Evolutionary conservation across 2,329 filamentous ascomycete species (phyloP).

Genomic region (Plectosphaerella sp.): DNA sequence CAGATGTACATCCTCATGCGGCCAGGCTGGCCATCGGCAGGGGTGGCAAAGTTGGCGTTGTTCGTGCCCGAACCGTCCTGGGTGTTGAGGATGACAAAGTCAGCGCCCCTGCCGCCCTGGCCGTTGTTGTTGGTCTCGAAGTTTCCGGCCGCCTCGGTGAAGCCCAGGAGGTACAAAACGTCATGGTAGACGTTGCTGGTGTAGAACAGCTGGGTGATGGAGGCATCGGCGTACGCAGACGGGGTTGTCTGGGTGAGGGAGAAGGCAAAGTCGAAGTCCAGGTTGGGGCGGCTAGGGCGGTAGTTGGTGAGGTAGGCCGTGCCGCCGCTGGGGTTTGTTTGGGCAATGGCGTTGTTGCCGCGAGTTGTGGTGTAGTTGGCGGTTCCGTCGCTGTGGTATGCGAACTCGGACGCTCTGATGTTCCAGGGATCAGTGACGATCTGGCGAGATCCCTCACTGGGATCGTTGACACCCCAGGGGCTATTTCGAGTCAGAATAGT

Average conservation of each 20-base stretch:
- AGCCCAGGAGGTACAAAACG: slow-evolving; percentile 47
- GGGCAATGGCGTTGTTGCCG: slow-evolving; percentile 50
- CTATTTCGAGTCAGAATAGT: slow-evolving; percentile 11
- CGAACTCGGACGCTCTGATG: slow-evolving; percentile 35
- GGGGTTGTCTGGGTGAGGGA: slow-evolving; percentile 22
- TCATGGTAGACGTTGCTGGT: slow-evolving; percentile 52
- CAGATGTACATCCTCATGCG: slow-evolving; percentile 1
- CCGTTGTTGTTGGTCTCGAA: slow-evolving; percentile 49
- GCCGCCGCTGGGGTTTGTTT: slow-evolving; percentile 40
- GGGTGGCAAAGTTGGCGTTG: slow-evolving; percentile 41
- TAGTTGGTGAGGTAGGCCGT: slow-evolving; percentile 5
- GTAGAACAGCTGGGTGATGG: slow-evolving; percentile 51
- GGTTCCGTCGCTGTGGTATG: slow-evolving; percentile 41
- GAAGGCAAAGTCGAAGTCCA: slow-evolving; percentile 37
- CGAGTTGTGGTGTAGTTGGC: slow-evolving; percentile 40
- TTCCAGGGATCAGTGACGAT: slow-evolving; percentile 40
- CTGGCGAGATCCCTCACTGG: slow-evolving; percentile 35
- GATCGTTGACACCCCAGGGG: slow-evolving; percentile 47
- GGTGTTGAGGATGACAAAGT: slow-evolving; percentile 45
- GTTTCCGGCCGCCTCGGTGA: slow-evolving; percentile 49
- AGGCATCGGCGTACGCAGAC: slow-evolving; percentile 39
- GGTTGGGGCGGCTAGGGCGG: slow-evolving; percentile 31
- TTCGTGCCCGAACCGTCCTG: slow-evolving; percentile 44
- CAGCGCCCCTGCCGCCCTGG: slow-evolving; percentile 38
- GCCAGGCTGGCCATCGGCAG: not conserved